Percentiles rank a stretch among this genome's conserved stretches.
Evolutionary conservation across 108 stramenopile genomes (phyloP).

Genomic region (Mayamaea pseudoterrestris): DNA sequence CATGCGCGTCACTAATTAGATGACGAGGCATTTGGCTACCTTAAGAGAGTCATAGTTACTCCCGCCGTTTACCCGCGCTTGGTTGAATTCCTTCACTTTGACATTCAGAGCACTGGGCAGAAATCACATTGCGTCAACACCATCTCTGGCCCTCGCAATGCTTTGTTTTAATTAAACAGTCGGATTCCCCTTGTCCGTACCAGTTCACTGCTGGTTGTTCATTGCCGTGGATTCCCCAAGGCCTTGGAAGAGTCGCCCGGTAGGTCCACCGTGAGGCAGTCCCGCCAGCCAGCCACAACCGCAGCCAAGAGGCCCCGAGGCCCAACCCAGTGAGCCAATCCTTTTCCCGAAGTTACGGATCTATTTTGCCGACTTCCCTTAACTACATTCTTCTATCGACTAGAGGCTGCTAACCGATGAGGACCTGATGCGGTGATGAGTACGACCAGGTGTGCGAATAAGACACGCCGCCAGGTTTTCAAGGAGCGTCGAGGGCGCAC

Average conservation of each 20-base stretch:
- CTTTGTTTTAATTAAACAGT: slow-evolving; percentile 87
- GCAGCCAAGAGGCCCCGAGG: slow-evolving; percentile 47
- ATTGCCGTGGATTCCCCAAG: slow-evolving; percentile 68
- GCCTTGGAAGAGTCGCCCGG: slow-evolving; percentile 34
- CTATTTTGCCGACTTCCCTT: slow-evolving; percentile 80
- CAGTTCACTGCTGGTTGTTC: slow-evolving; percentile 75
- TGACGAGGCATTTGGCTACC: slow-evolving; percentile 92
- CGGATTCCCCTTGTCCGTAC: slow-evolving; percentile 83
- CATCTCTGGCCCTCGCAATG: slow-evolving; percentile 76
- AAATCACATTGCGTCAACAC: slow-evolving; percentile 87
- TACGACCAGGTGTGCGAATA: slow-evolving; percentile 79
- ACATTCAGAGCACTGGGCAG: slow-evolving; percentile 83
- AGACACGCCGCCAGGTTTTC: slow-evolving; percentile 81
- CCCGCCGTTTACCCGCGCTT: slow-evolving; percentile 82
- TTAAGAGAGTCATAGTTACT: slow-evolving; percentile 96
- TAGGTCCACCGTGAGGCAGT: slow-evolving; percentile 28
- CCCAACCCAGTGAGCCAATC: slow-evolving; percentile 82
- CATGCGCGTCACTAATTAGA: slow-evolving; percentile 85
- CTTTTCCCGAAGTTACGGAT: slow-evolving; percentile 85
- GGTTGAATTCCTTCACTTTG: slow-evolving; percentile 84
- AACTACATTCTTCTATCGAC: slow-evolving; percentile 97
- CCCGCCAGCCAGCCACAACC: slow-evolving; percentile 59
- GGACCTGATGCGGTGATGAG: slow-evolving; percentile 98
- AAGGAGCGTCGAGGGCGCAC: slow-evolving; percentile 77
- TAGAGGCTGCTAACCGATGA: slow-evolving; percentile 92